Base-by-base conservation (phyloP, 2,329 filamentous ascomycete species). In the Xenoacremonium recifei region DNA sequence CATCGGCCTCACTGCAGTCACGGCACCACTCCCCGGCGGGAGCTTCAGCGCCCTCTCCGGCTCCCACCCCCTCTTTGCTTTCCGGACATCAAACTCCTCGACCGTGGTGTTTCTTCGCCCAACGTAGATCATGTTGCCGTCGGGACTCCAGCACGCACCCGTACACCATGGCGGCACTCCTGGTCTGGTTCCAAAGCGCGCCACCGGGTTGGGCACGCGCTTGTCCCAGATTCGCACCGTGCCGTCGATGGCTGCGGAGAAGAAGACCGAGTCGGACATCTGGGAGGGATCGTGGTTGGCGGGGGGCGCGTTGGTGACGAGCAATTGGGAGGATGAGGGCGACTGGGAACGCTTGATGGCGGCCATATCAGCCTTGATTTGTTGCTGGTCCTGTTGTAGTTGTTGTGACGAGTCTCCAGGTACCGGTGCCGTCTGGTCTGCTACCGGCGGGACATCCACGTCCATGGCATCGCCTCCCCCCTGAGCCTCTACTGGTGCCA, bases 101-200 rank as follows among this genome's bases (percentile, higher is more conserved):
- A 99, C 93, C 0, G 89, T 95, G 38, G 89, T 80, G 64, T 97
- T 97, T 44, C 93, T 78, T 20, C 93, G 77, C 1, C 93, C 93
- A 0, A 87, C 91, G 66, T 96, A 99, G 56, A 99, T 91, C 65
- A 82, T 89, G 66, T 97, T 97, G 12, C 93, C 93, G 62, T 96
- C 88, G 0, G 90, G 90, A 40, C 87, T 92, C 93, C 93, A 99
- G 69, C 90, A 96, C 1, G 90, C 89, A 52, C 89, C 91, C 83
- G 96, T 96, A 65, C 92, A 97, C 92, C 92, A 99, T 0, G 92
- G 93, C 1, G 93, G 92, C 1, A 89, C 87, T 15, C 83, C 82
- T 10, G 82, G 79, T 10, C 83, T 75, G 15, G 87, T 88, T 2
- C 76, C 74, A 42, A 97, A 92, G 20, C 84, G 82, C 3, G 93